These are phyloP conservation scores for Fraxinus ornus DNA, from an alignment of 305 asterid genomes.

Conservation along the genomic window DNA sequence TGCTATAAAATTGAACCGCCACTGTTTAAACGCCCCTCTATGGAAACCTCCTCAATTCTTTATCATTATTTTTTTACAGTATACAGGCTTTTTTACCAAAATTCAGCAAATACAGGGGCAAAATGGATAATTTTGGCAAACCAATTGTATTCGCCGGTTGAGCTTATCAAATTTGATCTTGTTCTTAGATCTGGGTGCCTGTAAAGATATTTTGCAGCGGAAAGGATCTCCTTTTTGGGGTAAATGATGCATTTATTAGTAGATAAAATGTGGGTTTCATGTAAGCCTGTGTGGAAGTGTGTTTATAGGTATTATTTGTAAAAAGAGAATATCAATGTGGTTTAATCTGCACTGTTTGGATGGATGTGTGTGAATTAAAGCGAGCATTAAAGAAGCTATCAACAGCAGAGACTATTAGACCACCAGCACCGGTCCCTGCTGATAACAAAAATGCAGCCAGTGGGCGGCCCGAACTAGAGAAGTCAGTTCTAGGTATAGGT, in stretches of 20 bases:
- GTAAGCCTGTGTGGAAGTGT: slow-evolving; percentile 29
- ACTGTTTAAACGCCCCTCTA: no score
- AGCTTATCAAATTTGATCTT: slow-evolving; percentile 20
- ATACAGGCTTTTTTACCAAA: no score
- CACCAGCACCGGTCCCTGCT: slow-evolving; percentile 43
- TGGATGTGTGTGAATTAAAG: slow-evolving; percentile 70
- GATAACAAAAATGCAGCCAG: slow-evolving; percentile 61
- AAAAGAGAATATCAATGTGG: slow-evolving; percentile 59
- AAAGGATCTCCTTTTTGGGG: slow-evolving; percentile 36
- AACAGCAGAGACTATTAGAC: slow-evolving; percentile 42
- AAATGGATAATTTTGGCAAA: slow-evolving; percentile 27
- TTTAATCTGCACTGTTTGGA: slow-evolving; percentile 49
- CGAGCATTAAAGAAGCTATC: slow-evolving; percentile 48
- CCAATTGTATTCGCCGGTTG: slow-evolving; percentile 24
- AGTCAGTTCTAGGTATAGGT: no score
- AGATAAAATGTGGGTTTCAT: slow-evolving; percentile 24
- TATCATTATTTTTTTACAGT: no score
- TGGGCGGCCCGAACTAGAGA: no score
- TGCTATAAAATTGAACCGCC: no score
- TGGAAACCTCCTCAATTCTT: no score
- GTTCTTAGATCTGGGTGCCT: slow-evolving; percentile 50
- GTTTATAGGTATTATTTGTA: slow-evolving; percentile 25
- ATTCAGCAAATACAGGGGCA: no score
- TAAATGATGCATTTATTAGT: slow-evolving; percentile 27
- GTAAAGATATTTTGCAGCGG: slow-evolving; percentile 56